Base-by-base conservation (phyloP, 2,329 filamentous ascomycete genomes). In the Botrytis byssoidea region DNA sequence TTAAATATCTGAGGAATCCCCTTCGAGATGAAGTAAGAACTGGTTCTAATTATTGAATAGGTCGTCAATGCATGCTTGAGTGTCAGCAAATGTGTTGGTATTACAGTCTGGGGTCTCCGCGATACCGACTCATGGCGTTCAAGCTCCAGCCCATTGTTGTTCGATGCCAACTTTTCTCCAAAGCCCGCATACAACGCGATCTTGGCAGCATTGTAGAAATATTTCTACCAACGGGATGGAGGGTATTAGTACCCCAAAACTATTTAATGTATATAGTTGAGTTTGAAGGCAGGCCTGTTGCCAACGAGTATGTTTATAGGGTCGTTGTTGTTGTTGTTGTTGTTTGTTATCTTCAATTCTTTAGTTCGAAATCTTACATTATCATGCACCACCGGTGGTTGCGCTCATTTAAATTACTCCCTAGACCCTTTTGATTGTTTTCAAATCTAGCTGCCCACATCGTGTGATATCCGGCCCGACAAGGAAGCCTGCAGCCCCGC, bases 81-180 rank as follows among this genome's bases (percentile, higher is more conserved):
- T n/a, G 74, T 80, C 0, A 48, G 73, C 3, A 77, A 77, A 55
- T 82, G 81, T 65, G 76, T 82, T 5, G 81, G 80, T 40, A 79
- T 82, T 22, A 82, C 79, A 1, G 73, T 80, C 18, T 81, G 79
- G 79, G 79, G 79, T 73, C 75, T 80, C 32, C 75, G 77, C 51
- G 79, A 80, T 72, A 63, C 84, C 81, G 86, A 88, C 79, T 87
- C 85, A 57, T 89, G 87, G 87, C 82, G 86, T 73, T 81, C 85
- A 2, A 79, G 80, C 69, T 83, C 81, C 64, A 87, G 83, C 78
- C 87, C 87, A 7, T 83, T 89, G 20, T 82, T 90, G 20, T 89
- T 87, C 76, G 86, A 89, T 81, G 77, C 79, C 77, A 85, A 81
- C 80, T 89, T 83, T 78, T 81, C 82, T 76, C 84, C 86, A 61